Base-by-base conservation (phyloP, 306 rosid species). In the Betula pendula region DNA sequence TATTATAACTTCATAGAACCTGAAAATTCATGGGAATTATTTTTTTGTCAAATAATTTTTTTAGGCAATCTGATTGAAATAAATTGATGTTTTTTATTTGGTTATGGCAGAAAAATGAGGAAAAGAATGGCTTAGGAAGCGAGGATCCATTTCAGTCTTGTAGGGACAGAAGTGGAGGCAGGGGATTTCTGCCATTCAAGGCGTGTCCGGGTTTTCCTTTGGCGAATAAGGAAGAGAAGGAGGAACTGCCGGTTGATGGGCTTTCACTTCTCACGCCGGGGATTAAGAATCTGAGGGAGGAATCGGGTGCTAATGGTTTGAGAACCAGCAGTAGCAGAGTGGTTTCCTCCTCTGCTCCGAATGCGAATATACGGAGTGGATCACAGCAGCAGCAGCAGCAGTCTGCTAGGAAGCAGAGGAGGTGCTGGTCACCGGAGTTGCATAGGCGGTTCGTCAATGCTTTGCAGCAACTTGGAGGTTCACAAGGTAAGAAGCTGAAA, bases 391-490 rank as follows among this genome's bases (percentile, higher is more conserved):
- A 81, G 1, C 91, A 83, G 71, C 96, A 87, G 73, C 90, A 86
- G 79, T 59, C 81, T 40, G 43, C 87, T 62, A 78, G 98, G 84
- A 96, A 96, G 74, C 99, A 89, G 88, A 89, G 99, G 80, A 84
- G 99, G 63, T 92, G 99, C 85, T 96, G 99, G 99, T 96, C 99
- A 0, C 98, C 97, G 0, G 99, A 96, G 77, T 80, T 96, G 89
- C 99, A 96, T 68, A 76, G 97, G 38, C 75, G 93, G 70, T 96
- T 96, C 50, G 92, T 91, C 53, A 91, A 77, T 84, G 96, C 99
- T 19, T 83, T 96, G 90, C 96, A 92, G 82, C 93, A 92, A 84
- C 97, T 96, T 10, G 99, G 99, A 66, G 99, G 99, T 71, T 85
- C 97, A 81, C 99, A 92, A 86, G 99, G 99, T 96, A 55, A 79